Evolutionary conservation across 106 monocot genomes (phyloP).

Genomic region (Platanthera zijinensis): DNA sequence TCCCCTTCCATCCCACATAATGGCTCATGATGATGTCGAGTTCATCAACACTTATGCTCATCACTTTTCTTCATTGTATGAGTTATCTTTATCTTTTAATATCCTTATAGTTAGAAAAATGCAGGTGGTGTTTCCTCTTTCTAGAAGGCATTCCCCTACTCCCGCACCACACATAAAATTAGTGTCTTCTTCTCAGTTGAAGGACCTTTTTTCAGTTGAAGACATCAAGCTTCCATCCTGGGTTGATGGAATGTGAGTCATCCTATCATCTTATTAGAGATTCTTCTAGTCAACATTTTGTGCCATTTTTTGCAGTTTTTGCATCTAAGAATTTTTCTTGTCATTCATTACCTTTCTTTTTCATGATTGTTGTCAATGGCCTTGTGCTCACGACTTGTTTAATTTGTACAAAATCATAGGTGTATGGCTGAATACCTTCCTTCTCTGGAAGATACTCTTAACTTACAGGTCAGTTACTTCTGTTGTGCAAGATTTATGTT

Average conservation of each 20-base stretch:
- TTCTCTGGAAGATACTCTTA: conserved; percentile 60
- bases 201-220: conserved; percentile 52
- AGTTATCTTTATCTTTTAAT: neutral
- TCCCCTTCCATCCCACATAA: no score
- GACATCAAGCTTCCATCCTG: conserved; percentile 90
- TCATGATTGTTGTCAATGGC: neutral
- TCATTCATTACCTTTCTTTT: neutral
- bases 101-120: conserved; percentile 10
- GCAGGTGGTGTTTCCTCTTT: conserved; percentile 76
- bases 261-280: neutral
- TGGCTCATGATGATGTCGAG: neutral
- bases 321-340: neutral
- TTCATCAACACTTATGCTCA: neutral
- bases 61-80: neutral
- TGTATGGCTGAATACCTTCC: conserved; percentile 92
- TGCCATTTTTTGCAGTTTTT: neutral
- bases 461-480: conserved; percentile 45
- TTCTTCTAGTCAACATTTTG: neutral
- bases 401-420: conserved; percentile 26
- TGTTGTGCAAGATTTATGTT: neutral
- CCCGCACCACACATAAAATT: conserved; percentile 72
- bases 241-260: conserved; percentile 80
- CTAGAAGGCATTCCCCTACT: conserved; percentile 34
- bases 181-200: conserved; percentile 58
- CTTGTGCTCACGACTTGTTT: neutral